A percentile compares a stretch with the other conserved stretches of the same genome.
Evolutionary conservation across 768 basidiomycete genomes (phyloP).

Genomic region (Paxillus rubicundulus): DNA sequence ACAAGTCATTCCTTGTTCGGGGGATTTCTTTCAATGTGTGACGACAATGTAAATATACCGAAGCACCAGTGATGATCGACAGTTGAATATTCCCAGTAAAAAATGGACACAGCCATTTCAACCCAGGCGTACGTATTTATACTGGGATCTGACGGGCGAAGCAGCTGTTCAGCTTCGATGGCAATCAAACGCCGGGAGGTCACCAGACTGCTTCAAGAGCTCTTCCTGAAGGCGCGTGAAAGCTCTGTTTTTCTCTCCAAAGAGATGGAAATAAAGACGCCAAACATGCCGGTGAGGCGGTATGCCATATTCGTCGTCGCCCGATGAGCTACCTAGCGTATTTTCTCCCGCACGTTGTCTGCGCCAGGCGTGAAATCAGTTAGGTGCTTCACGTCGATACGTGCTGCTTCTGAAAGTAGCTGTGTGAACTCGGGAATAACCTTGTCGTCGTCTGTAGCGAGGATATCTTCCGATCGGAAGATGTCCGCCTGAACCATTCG

Average conservation of each 20-base stretch:
- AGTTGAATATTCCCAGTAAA: slow-evolving; percentile 55
- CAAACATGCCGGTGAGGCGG: background rate
- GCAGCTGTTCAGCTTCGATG: slow-evolving; percentile 2
- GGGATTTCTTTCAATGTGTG: background rate
- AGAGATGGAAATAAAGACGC: background rate
- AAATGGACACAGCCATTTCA: too few relatives aligned
- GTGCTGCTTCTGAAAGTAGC: background rate
- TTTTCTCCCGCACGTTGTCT: background rate
- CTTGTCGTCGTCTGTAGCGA: background rate
- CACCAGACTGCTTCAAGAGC: slow-evolving; percentile 2
- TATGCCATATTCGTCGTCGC: background rate
- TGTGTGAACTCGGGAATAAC: background rate
- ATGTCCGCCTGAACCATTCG: background rate
- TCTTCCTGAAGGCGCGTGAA: slow-evolving; percentile 5
- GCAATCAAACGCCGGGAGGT: slow-evolving; percentile 2
- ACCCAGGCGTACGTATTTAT: too few relatives aligned
- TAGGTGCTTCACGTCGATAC: background rate
- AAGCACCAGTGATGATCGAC: slow-evolving; percentile 84
- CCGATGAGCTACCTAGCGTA: background rate
- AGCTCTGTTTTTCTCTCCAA: slow-evolving; percentile 1
- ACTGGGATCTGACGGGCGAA: background rate
- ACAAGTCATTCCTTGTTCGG: background rate
- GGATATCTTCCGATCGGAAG: background rate
- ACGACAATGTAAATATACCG: slow-evolving; percentile 47
- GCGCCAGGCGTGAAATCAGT: background rate